phyloP scores from a whole-genome alignment of 2,329 filamentous ascomycete genomes.

The Trichoderma sp. region DNA sequence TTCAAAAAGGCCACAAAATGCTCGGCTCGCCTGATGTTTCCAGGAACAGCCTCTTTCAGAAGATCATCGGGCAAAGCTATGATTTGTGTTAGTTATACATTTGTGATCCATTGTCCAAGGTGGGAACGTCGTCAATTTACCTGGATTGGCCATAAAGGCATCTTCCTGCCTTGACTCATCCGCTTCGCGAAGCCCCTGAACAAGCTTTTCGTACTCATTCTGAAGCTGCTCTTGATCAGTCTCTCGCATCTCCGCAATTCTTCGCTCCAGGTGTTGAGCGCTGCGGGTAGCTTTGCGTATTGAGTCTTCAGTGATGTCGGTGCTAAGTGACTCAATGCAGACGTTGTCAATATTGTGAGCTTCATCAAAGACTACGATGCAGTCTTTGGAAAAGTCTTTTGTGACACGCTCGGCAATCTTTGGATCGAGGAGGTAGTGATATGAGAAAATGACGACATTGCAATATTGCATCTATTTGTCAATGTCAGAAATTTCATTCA shows the following conservation, averaged over 20 bases:
- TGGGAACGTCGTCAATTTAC: conserved; percentile 38
- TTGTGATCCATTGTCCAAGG: too few species aligned
- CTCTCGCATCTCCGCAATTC: conserved; percentile 92
- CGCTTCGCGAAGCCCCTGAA: conserved; percentile 85
- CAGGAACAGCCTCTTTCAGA: conserved; percentile 92
- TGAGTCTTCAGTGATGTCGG: conserved; percentile 94
- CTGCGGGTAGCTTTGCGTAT: conserved; percentile 87
- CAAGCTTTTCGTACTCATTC: conserved; percentile 92
- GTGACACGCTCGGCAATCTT: conserved; percentile 97
- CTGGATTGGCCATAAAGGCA: conserved; percentile 93
- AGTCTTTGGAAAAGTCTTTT: conserved; percentile 94
- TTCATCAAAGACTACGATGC: conserved; percentile 98
- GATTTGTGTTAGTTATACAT: not conserved
- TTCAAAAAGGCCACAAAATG: conserved; percentile 96
- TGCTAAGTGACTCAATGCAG: conserved; percentile 96
- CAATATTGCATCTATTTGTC: conserved; percentile 84
- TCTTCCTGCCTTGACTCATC: conserved; percentile 92
- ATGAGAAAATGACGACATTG: conserved; percentile 99
- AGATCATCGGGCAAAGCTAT: conserved; percentile 85
- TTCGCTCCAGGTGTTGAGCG: conserved; percentile 86
- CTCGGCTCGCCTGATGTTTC: conserved; percentile 93
- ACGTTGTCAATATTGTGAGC: conserved; percentile 99
- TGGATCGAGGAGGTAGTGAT: conserved; percentile 95
- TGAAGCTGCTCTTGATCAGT: conserved; percentile 93
- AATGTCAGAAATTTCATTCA: not conserved